Percentiles rank a stretch among this genome's conserved stretches.
phyloP scores from a whole-genome alignment of 306 rosid species.

The Castanea sativa region DNA sequence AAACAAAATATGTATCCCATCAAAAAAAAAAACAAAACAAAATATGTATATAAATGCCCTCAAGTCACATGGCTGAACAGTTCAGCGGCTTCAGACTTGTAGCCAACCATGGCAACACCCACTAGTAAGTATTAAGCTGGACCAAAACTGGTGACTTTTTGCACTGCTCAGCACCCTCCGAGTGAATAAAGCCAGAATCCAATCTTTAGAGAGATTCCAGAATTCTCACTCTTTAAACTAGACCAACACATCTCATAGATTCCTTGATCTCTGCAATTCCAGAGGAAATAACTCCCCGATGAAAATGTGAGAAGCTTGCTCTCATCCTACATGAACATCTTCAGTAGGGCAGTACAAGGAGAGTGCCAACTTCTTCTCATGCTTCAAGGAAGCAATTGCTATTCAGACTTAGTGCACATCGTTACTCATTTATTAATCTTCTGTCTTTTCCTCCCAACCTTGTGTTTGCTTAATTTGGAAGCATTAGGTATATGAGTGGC shows the following conservation, averaged over 20 bases:
- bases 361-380: not conserved
- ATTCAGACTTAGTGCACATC: not conserved
- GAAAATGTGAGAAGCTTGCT: not conserved
- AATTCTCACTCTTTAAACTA: not conserved
- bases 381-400: constrained; percentile 5
- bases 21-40: no score
- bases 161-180: not conserved
- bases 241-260: not conserved
- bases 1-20: not conserved
- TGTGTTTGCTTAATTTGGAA: constrained; percentile 28
- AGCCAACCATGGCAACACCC: not conserved
- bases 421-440: constrained; percentile 6
- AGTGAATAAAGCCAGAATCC: not conserved
- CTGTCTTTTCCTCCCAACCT: constrained; percentile 28
- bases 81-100: not conserved
- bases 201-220: not conserved
- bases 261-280: constrained; percentile 2
- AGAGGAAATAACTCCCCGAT: not conserved
- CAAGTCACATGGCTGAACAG: not conserved
- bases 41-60: not conserved
- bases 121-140: no score
- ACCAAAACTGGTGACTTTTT: not conserved
- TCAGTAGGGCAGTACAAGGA: not conserved
- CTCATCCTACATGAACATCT: not conserved
- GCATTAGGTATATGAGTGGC: constrained; percentile 23